Percentiles rank a stretch among this genome's conserved stretches.
phyloP scores from a whole-genome alignment of 1,139 yeast genomes.

The Entelexis paramagnoliae region DNA sequence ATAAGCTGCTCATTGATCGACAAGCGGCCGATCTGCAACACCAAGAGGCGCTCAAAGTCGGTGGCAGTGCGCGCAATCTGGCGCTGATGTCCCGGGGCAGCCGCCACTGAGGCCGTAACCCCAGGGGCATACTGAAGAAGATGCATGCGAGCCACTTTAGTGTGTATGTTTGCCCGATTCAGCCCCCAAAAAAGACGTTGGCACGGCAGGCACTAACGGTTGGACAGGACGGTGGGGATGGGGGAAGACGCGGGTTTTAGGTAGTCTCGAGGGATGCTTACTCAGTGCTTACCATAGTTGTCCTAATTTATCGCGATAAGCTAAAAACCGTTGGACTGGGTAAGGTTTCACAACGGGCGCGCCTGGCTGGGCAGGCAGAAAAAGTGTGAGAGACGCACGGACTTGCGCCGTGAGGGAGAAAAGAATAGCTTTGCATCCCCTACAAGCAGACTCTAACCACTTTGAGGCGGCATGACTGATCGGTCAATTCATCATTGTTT shows the following conservation, averaged over 20 bases:
- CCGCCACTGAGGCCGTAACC: neutral
- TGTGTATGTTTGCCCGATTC: neutral
- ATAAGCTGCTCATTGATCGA: constrained; percentile 1
- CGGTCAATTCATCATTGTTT: too few species aligned
- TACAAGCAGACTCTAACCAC: too few species aligned
- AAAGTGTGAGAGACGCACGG: neutral
- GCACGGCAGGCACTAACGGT: neutral
- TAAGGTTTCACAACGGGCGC: neutral
- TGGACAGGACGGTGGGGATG: neutral
- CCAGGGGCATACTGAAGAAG: constrained; percentile 4
- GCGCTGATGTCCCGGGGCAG: neutral
- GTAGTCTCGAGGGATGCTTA: neutral
- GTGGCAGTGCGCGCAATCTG: neutral
- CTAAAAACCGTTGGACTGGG: constrained; percentile 5
- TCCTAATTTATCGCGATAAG: constrained; percentile 6
- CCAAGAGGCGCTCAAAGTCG: constrained; percentile 4
- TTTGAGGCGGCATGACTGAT: too few species aligned
- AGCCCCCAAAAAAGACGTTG: neutral
- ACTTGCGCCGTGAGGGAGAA: too few species aligned
- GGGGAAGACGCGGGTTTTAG: neutral
- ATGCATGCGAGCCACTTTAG: neutral
- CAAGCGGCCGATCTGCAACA: neutral
- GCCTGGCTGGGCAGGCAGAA: neutral
- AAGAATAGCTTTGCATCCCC: too few species aligned
- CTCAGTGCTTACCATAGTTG: neutral